Base-by-base conservation (phyloP, 75 land plant genomes). In the Isoetes taiwanensis region DNA sequence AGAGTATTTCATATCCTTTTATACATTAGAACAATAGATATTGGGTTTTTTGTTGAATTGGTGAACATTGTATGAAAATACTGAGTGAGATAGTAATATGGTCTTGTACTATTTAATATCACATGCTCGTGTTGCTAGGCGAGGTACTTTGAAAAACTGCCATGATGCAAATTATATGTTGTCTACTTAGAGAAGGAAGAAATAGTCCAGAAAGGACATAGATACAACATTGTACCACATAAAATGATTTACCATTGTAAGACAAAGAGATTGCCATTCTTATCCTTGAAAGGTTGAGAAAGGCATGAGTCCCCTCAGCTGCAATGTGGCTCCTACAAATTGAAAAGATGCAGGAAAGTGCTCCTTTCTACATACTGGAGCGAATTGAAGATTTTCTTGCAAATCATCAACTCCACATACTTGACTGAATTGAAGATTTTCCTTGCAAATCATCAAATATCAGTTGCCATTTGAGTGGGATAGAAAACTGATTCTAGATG, bases 251-350 rank as follows among this genome's bases (percentile, higher is more conserved):
- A 59, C 84, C 95, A 91, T 65, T 90, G 86, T 58, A 71, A 90
- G 32, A 86, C 64, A 52, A 90, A 78, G 30, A 86, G 14, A 64
- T 90, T 90, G 26, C 62, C 65, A 19, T 32, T 55, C 10, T 62
- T 14, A 76, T 85, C 91, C 28, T 41, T 54, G 33, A 90, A 38
- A 1, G 97, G 97, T 66, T 90, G 97, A 60, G 10, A 34, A 4
- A 83, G 84, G 78, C 63, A 39, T 55, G 3, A 25, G 16, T 24
- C 97, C 97, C 42, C 97, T 77, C 24, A 90, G 75, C 43, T 86
- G 94, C 57, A 90, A 76, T 0, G 77, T 70, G 5, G 97, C 76
- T 24, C 94, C 93, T 43, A 83, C 31, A 52, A 90, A 80, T 28
- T 68, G 57, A 19, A 63, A 61, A 43, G 71, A 12, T 32, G 76